phyloP scores from a whole-genome alignment of 1,139 yeast genomes.

The Casaregolazyma lundiana region DNA sequence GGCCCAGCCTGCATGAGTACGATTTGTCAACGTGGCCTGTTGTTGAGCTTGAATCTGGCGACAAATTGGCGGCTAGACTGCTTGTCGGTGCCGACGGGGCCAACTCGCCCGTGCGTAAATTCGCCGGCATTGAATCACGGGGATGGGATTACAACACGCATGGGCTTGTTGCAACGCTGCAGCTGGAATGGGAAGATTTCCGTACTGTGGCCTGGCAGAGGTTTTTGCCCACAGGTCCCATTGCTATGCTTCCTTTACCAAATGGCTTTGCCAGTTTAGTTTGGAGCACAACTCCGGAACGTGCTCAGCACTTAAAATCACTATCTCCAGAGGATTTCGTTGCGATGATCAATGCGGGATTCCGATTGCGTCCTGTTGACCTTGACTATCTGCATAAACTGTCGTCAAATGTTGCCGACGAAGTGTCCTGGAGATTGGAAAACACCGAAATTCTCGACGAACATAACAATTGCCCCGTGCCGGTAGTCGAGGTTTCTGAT shows the following conservation, averaged over 20 bases:
- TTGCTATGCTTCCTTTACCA: conserved; percentile 86
- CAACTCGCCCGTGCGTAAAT: conserved; percentile 86
- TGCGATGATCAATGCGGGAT: conserved; percentile 77
- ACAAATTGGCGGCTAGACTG: conserved; percentile 59
- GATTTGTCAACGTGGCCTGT: conserved; percentile 66
- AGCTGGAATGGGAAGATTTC: conserved; percentile 66
- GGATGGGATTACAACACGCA: conserved; percentile 90
- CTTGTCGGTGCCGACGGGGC: conserved; percentile 95
- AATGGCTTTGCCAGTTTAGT: conserved; percentile 83
- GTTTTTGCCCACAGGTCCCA: conserved; percentile 86
- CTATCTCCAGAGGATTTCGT: conserved; percentile 61
- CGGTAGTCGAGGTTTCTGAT: conserved; percentile 52
- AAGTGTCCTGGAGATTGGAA: conserved; percentile 63
- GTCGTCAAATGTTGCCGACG: conserved; percentile 38
- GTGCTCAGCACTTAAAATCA: conserved; percentile 58
- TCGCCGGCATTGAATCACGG: conserved; percentile 73
- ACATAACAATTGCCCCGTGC: conserved; percentile 60
- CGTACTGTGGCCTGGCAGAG: conserved; percentile 87
- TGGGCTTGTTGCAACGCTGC: conserved; percentile 87
- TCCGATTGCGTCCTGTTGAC: conserved; percentile 72
- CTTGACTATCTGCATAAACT: conserved; percentile 64
- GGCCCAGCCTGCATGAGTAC: conserved; percentile 36
- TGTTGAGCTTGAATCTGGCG: conserved; percentile 65
- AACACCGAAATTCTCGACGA: conserved; percentile 38
- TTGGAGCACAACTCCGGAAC: conserved; percentile 83